These are phyloP conservation scores for Suillus subluteus DNA, from an alignment of 768 basidiomycete genomes.

Conservation along the genomic window DNA sequence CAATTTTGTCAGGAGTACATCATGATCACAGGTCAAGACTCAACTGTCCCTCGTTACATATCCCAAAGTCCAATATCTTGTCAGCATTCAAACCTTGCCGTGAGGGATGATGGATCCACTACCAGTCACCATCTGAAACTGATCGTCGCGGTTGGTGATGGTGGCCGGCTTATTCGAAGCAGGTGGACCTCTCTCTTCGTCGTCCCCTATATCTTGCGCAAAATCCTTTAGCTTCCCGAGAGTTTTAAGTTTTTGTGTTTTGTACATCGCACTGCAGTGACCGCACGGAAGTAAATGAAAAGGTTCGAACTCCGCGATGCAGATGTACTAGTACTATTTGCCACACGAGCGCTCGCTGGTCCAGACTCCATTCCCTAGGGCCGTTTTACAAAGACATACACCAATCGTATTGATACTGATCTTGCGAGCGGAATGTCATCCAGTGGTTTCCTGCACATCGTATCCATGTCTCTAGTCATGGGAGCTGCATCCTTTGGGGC, in stretches of 20 bases:
- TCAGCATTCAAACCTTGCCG: background rate
- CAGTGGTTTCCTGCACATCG: slow-evolving; percentile 26
- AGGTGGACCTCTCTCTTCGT: background rate
- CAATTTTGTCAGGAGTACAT: background rate
- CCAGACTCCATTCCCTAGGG: background rate
- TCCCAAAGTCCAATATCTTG: background rate
- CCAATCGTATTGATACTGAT: background rate
- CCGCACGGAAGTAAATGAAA: slow-evolving; percentile 2
- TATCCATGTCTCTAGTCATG: slow-evolving; percentile 59
- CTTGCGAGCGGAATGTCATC: slow-evolving; percentile 23
- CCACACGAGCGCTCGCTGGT: background rate
- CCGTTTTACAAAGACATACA: background rate
- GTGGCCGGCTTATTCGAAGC: background rate
- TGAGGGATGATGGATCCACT: background rate
- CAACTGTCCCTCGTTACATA: background rate
- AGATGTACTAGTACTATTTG: no score
- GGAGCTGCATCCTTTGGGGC: slow-evolving; percentile 66
- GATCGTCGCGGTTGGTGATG: background rate
- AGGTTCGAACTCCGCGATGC: background rate
- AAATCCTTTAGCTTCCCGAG: no score
- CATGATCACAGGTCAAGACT: background rate
- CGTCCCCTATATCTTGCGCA: background rate
- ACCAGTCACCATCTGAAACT: background rate
- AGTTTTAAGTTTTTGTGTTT: background rate
- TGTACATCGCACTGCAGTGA: background rate